Conservation (phyloP, 192 early-diverging fungal genomes). For the Linnemannia elongata region DNA sequence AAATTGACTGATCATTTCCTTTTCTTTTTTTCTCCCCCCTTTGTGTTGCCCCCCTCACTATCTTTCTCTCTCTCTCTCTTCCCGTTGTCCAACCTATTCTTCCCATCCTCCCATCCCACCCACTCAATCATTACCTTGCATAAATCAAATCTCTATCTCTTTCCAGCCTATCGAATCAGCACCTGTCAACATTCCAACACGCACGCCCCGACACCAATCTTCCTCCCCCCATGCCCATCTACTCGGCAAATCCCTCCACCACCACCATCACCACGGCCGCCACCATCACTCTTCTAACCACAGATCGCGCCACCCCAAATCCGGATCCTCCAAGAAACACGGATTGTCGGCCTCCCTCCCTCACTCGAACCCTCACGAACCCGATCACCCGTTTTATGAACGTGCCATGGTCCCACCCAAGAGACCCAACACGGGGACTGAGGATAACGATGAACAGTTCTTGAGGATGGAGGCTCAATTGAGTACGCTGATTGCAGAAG, state of each 20-base stretch:
- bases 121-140: constrained; percentile 3
- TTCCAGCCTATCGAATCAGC: constrained; percentile 39
- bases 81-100: neutral
- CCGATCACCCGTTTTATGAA: constrained; percentile 16
- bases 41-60: neutral
- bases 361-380: constrained; percentile 20
- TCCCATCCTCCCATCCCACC: neutral
- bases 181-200: constrained; percentile 43
- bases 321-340: neutral
- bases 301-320: neutral
- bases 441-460: constrained; percentile 55
- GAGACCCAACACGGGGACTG: constrained; percentile 48
- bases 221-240: neutral
- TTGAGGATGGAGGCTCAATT: constrained; percentile 56
- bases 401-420: neutral
- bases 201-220: constrained; percentile 9
- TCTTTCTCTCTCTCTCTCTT: neutral
- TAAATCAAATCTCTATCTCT: neutral
- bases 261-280: constrained; percentile 12
- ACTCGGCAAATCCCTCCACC: constrained; percentile 27
- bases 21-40: neutral
- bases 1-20: neutral
- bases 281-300: constrained; percentile 11
- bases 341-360: constrained; percentile 30
- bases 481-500: constrained; percentile 48